These are phyloP conservation scores for Eurotiales sp. DNA, from an alignment of 2,329 filamentous ascomycete genomes.

Conservation along the genomic window DNA sequence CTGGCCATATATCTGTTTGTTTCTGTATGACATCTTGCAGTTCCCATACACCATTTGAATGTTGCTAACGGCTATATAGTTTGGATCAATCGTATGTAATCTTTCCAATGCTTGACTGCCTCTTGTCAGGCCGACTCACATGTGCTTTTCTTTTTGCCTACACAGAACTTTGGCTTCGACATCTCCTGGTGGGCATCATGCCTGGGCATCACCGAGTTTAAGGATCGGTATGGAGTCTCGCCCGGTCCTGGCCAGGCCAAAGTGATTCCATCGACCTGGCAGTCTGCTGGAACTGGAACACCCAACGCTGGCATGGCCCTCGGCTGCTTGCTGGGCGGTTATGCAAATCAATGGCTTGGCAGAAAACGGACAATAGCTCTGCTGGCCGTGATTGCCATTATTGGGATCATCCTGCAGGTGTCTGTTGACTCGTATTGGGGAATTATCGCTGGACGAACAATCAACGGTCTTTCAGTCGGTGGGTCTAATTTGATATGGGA, in stretches of 20 bases:
- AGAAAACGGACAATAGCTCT: not conserved
- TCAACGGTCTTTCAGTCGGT: not conserved
- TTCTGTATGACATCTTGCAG: not conserved
- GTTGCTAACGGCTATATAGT: not conserved
- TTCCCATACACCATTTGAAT: not conserved
- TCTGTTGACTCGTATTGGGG: not conserved
- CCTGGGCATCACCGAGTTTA: not conserved
- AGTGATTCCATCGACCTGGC: not conserved
- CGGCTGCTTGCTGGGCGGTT: not conserved
- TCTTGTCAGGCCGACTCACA: not conserved
- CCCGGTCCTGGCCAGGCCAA: not conserved
- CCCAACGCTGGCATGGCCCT: not conserved
- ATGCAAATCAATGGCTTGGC: not conserved
- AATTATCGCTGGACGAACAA: not conserved
- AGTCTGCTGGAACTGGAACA: not conserved
- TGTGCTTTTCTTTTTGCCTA: not conserved
- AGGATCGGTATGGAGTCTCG: not conserved
- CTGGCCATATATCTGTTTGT: not conserved
- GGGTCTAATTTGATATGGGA: not conserved
- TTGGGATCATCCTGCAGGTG: not conserved
- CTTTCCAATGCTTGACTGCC: too few relatives aligned
- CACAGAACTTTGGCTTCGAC: not conserved
- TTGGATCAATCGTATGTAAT: slow-evolving; percentile 1
- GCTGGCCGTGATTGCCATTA: not conserved
- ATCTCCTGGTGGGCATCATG: not conserved